These are phyloP conservation scores for Rhizophora mangle DNA, from an alignment of 345 rosid genomes.

Conservation along the genomic window DNA sequence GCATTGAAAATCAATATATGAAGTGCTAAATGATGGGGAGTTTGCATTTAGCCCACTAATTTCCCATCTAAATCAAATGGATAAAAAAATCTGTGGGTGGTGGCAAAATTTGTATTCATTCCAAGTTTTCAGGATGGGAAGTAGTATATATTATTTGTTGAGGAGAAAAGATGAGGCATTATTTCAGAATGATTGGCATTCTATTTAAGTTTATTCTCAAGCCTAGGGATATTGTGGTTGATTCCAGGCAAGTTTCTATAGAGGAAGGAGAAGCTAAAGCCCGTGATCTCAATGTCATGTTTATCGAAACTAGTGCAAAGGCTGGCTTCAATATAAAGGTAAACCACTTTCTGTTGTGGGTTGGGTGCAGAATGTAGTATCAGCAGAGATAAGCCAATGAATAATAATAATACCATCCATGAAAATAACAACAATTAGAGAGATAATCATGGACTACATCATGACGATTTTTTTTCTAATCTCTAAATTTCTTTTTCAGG, in stretches of 20 bases:
- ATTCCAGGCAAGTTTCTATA: constrained; percentile 68
- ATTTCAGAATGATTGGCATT: background rate
- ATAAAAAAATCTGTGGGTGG: background rate
- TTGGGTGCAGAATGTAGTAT: background rate
- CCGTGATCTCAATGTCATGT: constrained; percentile 11
- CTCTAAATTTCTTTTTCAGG: constrained; percentile 32
- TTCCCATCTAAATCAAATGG: background rate
- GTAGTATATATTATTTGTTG: background rate
- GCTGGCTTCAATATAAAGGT: constrained; percentile 97
- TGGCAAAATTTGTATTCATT: background rate
- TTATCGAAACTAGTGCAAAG: constrained; percentile 35
- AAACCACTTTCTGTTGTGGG: background rate
- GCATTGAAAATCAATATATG: background rate
- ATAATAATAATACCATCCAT: too few relatives aligned
- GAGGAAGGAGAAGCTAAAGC: constrained; percentile 21
- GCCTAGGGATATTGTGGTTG: constrained; percentile 12
- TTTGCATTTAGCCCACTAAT: background rate
- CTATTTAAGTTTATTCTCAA: background rate
- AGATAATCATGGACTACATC: too few relatives aligned
- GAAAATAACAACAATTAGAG: too few relatives aligned
- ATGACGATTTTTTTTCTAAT: background rate
- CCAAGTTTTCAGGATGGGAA: background rate
- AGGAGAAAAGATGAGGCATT: background rate
- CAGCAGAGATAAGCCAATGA: too few relatives aligned
- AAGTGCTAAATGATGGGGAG: background rate